Evolutionary conservation across 192 early-diverging fungal genomes (phyloP), one percentile per base, ranked within the genome.

Genomic region (Coemansia sp.): DNA sequence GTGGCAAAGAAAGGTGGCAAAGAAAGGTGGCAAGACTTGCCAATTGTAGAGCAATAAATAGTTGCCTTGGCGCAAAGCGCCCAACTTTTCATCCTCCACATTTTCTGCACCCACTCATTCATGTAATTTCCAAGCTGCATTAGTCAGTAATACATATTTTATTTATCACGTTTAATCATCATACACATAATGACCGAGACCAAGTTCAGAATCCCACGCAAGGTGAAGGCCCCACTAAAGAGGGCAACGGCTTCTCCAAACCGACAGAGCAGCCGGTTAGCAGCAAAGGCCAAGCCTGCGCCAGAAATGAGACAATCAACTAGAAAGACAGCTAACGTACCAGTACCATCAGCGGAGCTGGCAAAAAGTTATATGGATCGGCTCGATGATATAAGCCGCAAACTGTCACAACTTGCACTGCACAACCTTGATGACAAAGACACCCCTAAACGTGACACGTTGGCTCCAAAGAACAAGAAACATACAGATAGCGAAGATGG

Each of bases 241-340:
- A 67, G 27, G 22, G 39, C 41, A 10, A 21, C 57, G 0, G 54
- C 23, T 7, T 62, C 62, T 14, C 45, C 72, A 24, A 56, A 62
- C 24, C 69, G 74, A 10, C 60, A 41, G 15, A 71, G 69, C 58
- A 63, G 47, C 15, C 69, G 69, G 11, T 27, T 75, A 24, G 56
- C 60, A 32, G 63, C 55, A 41, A 75, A 75, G 57, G 25, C 32
- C 17, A 56, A 62, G 19, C 19, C 39, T 1, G 5, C 11, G 5
- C 11, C 60, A 0, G 57, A 38, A 11, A 29, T 9, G 25, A 48
- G 38, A 2, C 57, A 43, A 25, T 57, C 21, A 6, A 15, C 45
- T 8, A 6, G 12, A 41, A 60, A 64, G 19, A 10, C 10, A 43
- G 48, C 12, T 8, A 48, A 25, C 2, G 55, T 10, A 10, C 5